Percentiles rank a stretch among this genome's conserved stretches.
Conservation (phyloP, 2,329 filamentous ascomycete genomes). For the Epichloe bromicola region DNA sequence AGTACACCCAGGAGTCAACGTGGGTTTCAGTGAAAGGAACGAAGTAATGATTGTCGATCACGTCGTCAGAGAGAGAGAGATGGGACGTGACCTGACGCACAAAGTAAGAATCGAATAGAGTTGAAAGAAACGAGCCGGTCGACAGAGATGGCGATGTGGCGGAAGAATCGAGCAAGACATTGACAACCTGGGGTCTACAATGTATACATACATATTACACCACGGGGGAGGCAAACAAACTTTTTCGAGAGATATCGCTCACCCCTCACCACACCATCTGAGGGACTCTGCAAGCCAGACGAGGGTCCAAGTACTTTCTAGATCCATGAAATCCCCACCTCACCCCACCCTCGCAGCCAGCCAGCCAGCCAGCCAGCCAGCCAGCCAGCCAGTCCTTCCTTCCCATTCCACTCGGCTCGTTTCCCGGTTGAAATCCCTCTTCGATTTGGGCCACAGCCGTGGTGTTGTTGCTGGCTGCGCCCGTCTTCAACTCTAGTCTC, state of each 20-base stretch:
- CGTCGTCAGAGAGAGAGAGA: constrained; percentile 8
- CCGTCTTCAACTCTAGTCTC: neutral
- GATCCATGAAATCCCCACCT: neutral
- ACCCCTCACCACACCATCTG: neutral
- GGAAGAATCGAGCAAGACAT: neutral
- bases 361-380: no score
- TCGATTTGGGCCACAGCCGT: neutral
- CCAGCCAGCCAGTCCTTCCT: neutral
- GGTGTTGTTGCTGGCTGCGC: neutral
- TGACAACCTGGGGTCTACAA: no score
- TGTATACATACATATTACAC: no score
- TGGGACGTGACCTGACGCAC: constrained; percentile 9
- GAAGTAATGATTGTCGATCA: neutral
- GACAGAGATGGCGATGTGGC: neutral
- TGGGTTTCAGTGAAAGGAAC: constrained; percentile 4
- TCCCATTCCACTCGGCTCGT: neutral
- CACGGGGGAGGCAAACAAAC: neutral
- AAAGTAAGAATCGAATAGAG: constrained; percentile 13
- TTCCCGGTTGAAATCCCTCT: neutral
- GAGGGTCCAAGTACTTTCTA: neutral
- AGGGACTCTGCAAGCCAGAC: no score
- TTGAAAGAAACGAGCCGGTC: constrained; percentile 5
- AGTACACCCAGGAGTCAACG: constrained; percentile 4
- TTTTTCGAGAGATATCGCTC: neutral
- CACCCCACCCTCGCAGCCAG: neutral